phyloP scores from a whole-genome alignment of 305 asterid genomes.

The Rubia tinctorum region DNA sequence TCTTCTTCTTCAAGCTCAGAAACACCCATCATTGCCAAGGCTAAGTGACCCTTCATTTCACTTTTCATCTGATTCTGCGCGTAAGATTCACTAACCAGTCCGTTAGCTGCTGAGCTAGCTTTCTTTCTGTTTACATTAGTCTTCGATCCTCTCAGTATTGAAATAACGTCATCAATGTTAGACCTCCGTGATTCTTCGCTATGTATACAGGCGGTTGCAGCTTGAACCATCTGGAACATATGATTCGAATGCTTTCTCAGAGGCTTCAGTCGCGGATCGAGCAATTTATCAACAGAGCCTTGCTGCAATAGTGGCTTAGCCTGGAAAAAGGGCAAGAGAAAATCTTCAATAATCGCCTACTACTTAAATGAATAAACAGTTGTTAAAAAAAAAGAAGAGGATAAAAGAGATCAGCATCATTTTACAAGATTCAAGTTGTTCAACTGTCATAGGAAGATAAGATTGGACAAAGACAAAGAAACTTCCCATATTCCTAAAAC shows the following conservation, averaged over 20 bases:
- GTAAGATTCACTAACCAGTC: conserved; percentile 28
- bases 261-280: conserved; percentile 47
- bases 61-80: conserved; percentile 49
- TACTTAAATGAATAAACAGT: neutral
- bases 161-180: conserved; percentile 53
- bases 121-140: conserved; percentile 37
- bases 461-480: conserved; percentile 5
- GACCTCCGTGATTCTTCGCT: conserved; percentile 67
- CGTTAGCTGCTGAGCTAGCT: conserved; percentile 28
- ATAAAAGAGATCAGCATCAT: neutral
- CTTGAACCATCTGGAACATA: conserved; percentile 53
- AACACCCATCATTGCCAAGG: conserved; percentile 83
- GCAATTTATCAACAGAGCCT: conserved; percentile 50
- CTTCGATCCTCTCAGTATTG: conserved; percentile 54
- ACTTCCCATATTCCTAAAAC: neutral
- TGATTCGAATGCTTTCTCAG: conserved; percentile 36
- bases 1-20: conserved; percentile 59
- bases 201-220: conserved; percentile 65
- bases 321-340: conserved; percentile 27
- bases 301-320: conserved; percentile 75
- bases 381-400: neutral
- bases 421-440: neutral
- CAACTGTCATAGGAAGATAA: neutral
- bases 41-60: conserved; percentile 70
- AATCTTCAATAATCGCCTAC: conserved; percentile 8